Evolutionary conservation across 352 stramenopile species (phyloP).

Genomic region (Plasmopara viticola): DNA sequence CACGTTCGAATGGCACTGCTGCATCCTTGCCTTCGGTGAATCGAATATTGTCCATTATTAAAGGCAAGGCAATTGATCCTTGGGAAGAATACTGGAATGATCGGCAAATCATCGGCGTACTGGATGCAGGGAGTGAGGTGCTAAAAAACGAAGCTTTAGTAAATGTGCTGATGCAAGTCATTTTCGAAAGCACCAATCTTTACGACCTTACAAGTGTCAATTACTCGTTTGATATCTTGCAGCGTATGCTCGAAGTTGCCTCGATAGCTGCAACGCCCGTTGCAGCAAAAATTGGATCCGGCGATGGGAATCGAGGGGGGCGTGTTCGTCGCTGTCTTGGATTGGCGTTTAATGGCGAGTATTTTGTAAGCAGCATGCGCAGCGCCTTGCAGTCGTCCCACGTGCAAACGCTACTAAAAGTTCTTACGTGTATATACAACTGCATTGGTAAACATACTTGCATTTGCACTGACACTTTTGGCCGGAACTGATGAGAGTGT

Average conservation of each 20-base stretch:
- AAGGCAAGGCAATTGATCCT: constrained; percentile 43
- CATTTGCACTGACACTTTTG: background rate
- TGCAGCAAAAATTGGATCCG: constrained; percentile 11
- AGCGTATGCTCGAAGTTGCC: constrained; percentile 61
- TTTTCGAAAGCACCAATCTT: constrained; percentile 80
- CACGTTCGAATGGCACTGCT: constrained; percentile 21
- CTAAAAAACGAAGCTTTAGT: constrained; percentile 61
- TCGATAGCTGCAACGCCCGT: constrained; percentile 34
- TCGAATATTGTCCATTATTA: constrained; percentile 56
- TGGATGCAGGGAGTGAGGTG: constrained; percentile 53
- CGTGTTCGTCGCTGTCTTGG: constrained; percentile 36
- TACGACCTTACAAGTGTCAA: constrained; percentile 75
- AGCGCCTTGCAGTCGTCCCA: constrained; percentile 65
- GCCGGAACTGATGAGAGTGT: constrained; percentile 1
- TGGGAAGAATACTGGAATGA: constrained; percentile 74
- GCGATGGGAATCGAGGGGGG: constrained; percentile 17
- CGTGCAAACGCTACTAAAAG: constrained; percentile 81
- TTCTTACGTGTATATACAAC: constrained; percentile 82
- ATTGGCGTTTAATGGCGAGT: constrained; percentile 56
- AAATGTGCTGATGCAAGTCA: constrained; percentile 73
- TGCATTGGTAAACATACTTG: constrained; percentile 45
- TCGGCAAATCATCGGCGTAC: constrained; percentile 47
- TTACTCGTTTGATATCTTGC: constrained; percentile 76
- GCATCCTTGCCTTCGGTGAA: constrained; percentile 40
- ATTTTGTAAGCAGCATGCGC: constrained; percentile 67